Percentiles rank a stretch among this genome's conserved stretches.
phyloP scores from a whole-genome alignment of 2,329 filamentous ascomycete genomes.

The Aspergillus proliferans region DNA sequence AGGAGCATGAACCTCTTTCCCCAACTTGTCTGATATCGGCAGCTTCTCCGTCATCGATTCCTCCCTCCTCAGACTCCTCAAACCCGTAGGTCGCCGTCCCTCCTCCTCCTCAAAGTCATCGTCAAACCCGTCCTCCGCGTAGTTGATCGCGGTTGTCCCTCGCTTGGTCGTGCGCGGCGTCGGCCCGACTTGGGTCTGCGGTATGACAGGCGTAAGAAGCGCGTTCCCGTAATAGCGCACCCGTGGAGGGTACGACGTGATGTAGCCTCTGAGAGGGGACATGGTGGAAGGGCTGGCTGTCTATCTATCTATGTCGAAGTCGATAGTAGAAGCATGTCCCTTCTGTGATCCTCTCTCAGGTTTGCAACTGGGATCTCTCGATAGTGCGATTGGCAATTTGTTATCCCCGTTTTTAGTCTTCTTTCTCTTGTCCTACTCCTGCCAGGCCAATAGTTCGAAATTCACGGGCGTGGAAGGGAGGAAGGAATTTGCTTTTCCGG shows the following conservation, averaged over 20 bases:
- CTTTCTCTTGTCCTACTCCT: background rate
- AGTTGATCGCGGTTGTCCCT: constrained; percentile 94
- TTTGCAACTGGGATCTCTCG: background rate
- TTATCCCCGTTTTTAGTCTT: background rate
- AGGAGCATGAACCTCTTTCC: constrained; percentile 72
- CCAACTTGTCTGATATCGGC: constrained; percentile 67
- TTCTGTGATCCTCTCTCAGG: constrained; percentile 13
- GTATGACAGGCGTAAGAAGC: constrained; percentile 76
- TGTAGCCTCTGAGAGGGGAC: constrained; percentile 73
- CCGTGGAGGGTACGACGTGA: constrained; percentile 86
- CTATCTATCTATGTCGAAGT: constrained; percentile 16
- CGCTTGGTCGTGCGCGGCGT: constrained; percentile 86
- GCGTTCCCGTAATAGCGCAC: constrained; percentile 88
- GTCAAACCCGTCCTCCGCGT: constrained; percentile 92
- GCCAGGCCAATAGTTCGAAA: background rate
- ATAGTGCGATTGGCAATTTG: background rate
- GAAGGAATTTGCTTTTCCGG: background rate
- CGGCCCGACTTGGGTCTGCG: constrained; percentile 59
- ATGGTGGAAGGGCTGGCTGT: constrained; percentile 27
- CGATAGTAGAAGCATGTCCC: constrained; percentile 26
- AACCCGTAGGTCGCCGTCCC: constrained; percentile 65
- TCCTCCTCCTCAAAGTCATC: constrained; percentile 60
- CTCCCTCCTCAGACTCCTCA: constrained; percentile 75
- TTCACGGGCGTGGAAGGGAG: background rate
- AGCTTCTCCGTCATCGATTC: constrained; percentile 59